Evolutionary conservation across 805 yeast genomes (phyloP), one percentile per base, ranked within the genome.

Genomic region (Jamesozyma lodderae): DNA sequence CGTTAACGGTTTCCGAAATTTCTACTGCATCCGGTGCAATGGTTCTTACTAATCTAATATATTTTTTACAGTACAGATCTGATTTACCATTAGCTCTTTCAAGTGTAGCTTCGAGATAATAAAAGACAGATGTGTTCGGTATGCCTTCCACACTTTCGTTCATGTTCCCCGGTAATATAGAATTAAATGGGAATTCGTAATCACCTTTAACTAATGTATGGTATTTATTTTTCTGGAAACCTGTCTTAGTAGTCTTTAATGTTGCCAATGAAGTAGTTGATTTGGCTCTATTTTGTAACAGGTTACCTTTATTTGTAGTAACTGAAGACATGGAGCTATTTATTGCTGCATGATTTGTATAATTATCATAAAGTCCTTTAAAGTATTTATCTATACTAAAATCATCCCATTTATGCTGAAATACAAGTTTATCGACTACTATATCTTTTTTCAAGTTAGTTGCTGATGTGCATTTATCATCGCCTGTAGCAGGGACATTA

Each of bases 91-190:
- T 75, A 2, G 94, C 87, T 40, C 94, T 70, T 53, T 90, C 96
- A 26, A 90, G 75, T 5, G 73, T 70, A 1, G 96, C 90, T 47
- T 80, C 82, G 37, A 90, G 55, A 49, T 77, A 74, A 63, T 86
- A 86, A 7, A 76, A 68, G 3, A 82, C 67, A 11, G 82, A 73
- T 21, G 86, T 85, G 36, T 90, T 81, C 2, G 86, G 86, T 36
- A 87, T 67, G 9, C 96, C 96, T 55, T 88, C 95, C 6, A 92
- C 79, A 20, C 94, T 79, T 59, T 92, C 98, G 1, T 86, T 78
- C 33, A 82, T 69, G 27, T 77, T 69, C 1, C 97, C 97, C 0
- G 95, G 95, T 17, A 90, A 55, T 18, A 87, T 70, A 0, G 90
- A 73, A 44, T 80, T 80, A 57, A 92, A 92, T 0, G 97, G 96